Evolutionary conservation across 2,329 filamentous ascomycete species (phyloP), one percentile per base, ranked within the genome.

Genomic region (Byssochlamys sp.): DNA sequence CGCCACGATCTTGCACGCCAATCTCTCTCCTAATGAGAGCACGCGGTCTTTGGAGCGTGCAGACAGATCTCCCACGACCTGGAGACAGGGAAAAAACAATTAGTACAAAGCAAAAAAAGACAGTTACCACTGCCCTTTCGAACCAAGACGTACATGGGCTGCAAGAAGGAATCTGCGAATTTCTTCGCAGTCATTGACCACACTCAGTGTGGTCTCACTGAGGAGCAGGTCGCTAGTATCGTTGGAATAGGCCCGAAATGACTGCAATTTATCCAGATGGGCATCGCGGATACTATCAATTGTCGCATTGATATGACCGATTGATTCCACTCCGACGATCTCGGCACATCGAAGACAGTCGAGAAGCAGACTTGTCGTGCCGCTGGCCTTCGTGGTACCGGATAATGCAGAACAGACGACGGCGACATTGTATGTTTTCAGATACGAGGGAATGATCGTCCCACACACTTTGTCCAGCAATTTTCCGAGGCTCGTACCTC

Each of bases 401-500:
- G 19, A 45, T n/a, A 28, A 25, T 24, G 31, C 31, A n/a, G 53
- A 55, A n/a, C 53, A 55, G 24, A 58, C 29, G 14, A 58, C 53
- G 4, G 55, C 56, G 48, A 58, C 25, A 49, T 33, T 31, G 29
- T 52, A 14, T 5, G 24, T 48, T 50, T 57, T 10, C 10, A 24
- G 19, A n/a, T 28, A 28, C n/a, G 29, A 50, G 2, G 35, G 53
- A n/a, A 54, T 54, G 12, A 58, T 50, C 4, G 57, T 27, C 24
- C 24, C 50, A 12, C 25, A 27, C n/a, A 58, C 52, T 7, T 10
- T 57, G 12, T 45, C 24, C 25, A 49, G 29, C 25, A 50, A 52
- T 54, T 58, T 58, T n/a, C 57, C 57, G 7, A 58, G 14, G 27
- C 54, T 52, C 3, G 57, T 58, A 3, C 57, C 57, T 19, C 57